Evolutionary conservation across 176 grass and related monocot species (phyloP), one percentile per base, ranked within the genome.

Genomic region (Cenchrus americanus): DNA sequence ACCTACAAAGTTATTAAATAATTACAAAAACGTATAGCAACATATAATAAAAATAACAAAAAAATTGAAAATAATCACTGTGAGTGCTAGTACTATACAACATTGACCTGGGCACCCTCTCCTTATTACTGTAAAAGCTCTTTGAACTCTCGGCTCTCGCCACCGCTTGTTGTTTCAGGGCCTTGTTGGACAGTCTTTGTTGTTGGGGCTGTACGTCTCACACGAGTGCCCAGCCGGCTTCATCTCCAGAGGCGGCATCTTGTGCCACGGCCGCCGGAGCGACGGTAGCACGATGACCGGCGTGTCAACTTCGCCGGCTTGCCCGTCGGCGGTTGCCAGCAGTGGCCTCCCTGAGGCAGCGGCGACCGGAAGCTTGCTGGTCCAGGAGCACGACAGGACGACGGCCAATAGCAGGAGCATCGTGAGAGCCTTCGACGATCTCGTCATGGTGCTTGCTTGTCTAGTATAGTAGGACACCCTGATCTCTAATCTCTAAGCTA

Each of bases 211-310:
- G 49, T 63, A 78, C 13, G 83, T 85, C 4, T 1, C 1, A 34
- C 83, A 78, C 11, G 74, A 85, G 18, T 52, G 13, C 14, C 6
- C 22, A 27, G 69, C 7, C 74, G 77, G 74, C 83, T 85, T 78
- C 83, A 85, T 85, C 42, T 78, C 83, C 40, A 78, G 73, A 4
- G 75, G 40, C 52, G 53, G 83, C 1, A 55, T 17, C 64, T 58
- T 18, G 52, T 69, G 73, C 40, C 52, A 55, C 74, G 34, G 22
- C 51, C 23, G 17, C 73, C 49, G 44, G 10, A 34, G 12, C 7
- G 74, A 78, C 41, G 54, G 64, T 26, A 85, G 42, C 63, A 40
- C 26, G 24, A 70, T 69, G 53, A 70, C 64, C 17, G n/a, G n/a
- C n/a, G 12, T 15, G n/a, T 27, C 55, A 37, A 14, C 62, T 1